Conservation (phyloP, 2,329 filamentous ascomycete genomes). For the Allantophomopsis lycopodina region DNA sequence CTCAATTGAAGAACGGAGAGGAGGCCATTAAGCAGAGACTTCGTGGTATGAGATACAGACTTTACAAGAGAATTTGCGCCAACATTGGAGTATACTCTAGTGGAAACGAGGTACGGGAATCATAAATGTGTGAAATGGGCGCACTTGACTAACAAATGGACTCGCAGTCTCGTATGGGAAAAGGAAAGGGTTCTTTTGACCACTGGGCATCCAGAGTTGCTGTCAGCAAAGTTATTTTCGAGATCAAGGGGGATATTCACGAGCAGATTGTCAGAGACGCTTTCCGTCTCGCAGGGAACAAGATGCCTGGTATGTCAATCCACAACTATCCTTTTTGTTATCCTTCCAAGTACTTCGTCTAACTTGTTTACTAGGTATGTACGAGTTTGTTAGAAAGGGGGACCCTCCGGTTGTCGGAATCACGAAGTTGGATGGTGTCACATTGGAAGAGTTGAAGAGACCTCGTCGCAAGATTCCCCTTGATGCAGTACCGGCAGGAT, state of each 20-base stretch:
- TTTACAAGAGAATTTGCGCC: constrained; percentile 84
- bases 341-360: background rate
- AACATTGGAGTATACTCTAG: constrained; percentile 93
- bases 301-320: constrained; percentile 63
- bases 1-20: constrained; percentile 79
- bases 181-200: constrained; percentile 95
- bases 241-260: constrained; percentile 83
- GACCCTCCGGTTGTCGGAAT: constrained; percentile 84
- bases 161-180: constrained; percentile 80
- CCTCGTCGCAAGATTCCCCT: constrained; percentile 41
- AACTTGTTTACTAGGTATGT: constrained; percentile 41
- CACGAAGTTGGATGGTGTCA: constrained; percentile 75
- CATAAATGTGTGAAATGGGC: background rate
- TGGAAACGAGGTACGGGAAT: constrained; percentile 64
- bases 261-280: constrained; percentile 91
- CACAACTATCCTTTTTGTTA: constrained; percentile 17
- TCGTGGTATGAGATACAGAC: constrained; percentile 78
- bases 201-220: constrained; percentile 87
- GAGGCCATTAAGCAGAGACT: constrained; percentile 84
- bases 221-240: constrained; percentile 84
- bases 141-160: no score
- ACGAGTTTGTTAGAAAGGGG: constrained; percentile 88
- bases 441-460: constrained; percentile 69
- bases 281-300: constrained; percentile 85
- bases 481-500: constrained; percentile 6